A percentile compares a stretch with the other conserved stretches of the same genome.
phyloP scores from a whole-genome alignment of 495 filamentous ascomycete genomes.

The Symbiotaphrina buchneri region DNA sequence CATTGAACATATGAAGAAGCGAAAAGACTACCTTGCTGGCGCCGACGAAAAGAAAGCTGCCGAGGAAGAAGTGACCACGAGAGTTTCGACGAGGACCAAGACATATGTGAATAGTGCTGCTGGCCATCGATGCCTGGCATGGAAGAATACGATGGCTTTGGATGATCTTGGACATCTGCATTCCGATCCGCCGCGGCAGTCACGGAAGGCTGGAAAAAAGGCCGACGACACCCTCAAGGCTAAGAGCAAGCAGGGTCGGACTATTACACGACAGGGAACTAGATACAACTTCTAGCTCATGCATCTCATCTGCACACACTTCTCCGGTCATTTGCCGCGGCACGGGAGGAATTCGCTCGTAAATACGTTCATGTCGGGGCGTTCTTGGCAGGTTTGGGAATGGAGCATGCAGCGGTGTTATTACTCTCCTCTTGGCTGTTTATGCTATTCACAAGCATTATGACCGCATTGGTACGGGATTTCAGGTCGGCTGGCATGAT shows the following conservation, averaged over 20 bases:
- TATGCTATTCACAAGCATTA: no score
- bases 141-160: slow-evolving; percentile 61
- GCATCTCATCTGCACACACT: no score
- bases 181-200: slow-evolving; percentile 46
- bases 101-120: slow-evolving; percentile 31
- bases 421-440: no score
- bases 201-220: slow-evolving; percentile 26
- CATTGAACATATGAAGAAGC: slow-evolving; percentile 52
- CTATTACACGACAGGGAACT: slow-evolving; percentile 20
- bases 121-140: slow-evolving; percentile 50
- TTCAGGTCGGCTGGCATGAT: no score
- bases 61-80: slow-evolving; percentile 25
- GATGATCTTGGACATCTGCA: slow-evolving; percentile 66
- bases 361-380: no score
- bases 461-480: no score
- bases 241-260: slow-evolving; percentile 17
- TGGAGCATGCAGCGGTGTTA: no score
- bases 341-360: no score
- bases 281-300: slow-evolving; percentile 3
- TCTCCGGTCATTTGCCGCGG: no score
- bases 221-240: slow-evolving; percentile 9
- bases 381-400: no score
- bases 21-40: slow-evolving; percentile 42
- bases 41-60: slow-evolving; percentile 23
- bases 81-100: slow-evolving; percentile 60